A percentile compares a stretch with the other conserved stretches of the same genome.
Evolutionary conservation across 2,329 filamentous ascomycete species (phyloP).

Genomic region (Pseudocercospora fijiensis): DNA sequence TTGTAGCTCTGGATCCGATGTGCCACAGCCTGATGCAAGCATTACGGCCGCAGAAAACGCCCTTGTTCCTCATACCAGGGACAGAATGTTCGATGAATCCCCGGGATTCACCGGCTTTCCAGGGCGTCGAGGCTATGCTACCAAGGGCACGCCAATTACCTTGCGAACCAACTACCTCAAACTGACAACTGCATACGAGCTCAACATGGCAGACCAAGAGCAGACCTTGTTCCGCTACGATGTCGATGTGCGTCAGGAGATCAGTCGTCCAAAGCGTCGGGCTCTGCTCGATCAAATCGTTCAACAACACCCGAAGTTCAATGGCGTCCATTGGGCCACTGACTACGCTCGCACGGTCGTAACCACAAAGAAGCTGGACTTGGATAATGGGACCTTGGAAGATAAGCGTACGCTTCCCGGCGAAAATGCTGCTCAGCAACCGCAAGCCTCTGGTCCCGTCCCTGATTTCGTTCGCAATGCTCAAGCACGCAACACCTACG

Average conservation of each 20-base stretch:
- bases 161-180: constrained; percentile 48
- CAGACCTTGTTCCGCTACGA: constrained; percentile 45
- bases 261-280: constrained; percentile 47
- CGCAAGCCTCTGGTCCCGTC: constrained; percentile 7
- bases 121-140: constrained; percentile 42
- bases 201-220: constrained; percentile 23
- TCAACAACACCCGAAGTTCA: constrained; percentile 38
- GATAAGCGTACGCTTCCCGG: constrained; percentile 37
- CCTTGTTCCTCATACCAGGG: constrained; percentile 27
- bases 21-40: constrained; percentile 27
- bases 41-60: constrained; percentile 32
- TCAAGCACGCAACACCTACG: constrained; percentile 38
- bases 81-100: constrained; percentile 34
- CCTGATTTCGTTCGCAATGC: constrained; percentile 30
- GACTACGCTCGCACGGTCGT: constrained; percentile 44
- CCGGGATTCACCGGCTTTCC: too few relatives aligned
- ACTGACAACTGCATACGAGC: constrained; percentile 40
- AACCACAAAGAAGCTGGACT: constrained; percentile 33
- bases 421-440: constrained; percentile 8
- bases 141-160: constrained; percentile 39
- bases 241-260: constrained; percentile 36
- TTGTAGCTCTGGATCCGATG: constrained; percentile 27
- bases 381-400: constrained; percentile 16
- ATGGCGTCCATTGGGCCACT: constrained; percentile 37
- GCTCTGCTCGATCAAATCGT: constrained; percentile 51